phyloP scores from a whole-genome alignment of 306 rosid species.

The Sesbania bispinosa region DNA sequence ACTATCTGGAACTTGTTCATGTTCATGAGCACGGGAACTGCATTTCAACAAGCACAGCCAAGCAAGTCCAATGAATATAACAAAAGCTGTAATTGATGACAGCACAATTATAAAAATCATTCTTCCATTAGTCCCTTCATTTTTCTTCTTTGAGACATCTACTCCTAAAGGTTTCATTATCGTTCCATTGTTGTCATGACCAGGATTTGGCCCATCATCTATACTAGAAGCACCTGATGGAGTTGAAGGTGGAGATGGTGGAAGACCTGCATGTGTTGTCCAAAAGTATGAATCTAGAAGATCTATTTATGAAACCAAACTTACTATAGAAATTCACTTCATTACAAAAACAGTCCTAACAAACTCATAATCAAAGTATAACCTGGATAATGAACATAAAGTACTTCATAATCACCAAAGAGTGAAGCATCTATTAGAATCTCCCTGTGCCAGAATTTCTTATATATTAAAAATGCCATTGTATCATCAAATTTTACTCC shows the following conservation, averaged over 20 bases:
- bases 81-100: slow-evolving; percentile 68
- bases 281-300: slow-evolving; percentile 22
- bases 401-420: slow-evolving; percentile 76
- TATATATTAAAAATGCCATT: slow-evolving; percentile 55
- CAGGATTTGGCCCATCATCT: slow-evolving; percentile 59
- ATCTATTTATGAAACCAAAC: slow-evolving; percentile 9
- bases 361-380: slow-evolving; percentile 7
- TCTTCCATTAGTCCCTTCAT: slow-evolving; percentile 45
- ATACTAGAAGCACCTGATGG: slow-evolving; percentile 46
- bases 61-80: slow-evolving; percentile 53
- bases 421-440: slow-evolving; percentile 52
- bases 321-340: neutral
- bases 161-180: slow-evolving; percentile 83
- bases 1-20: slow-evolving; percentile 40
- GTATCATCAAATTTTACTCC: slow-evolving; percentile 59
- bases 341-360: neutral
- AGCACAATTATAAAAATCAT: slow-evolving; percentile 50
- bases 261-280: slow-evolving; percentile 68
- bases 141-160: slow-evolving; percentile 57
- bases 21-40: slow-evolving; percentile 26
- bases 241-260: slow-evolving; percentile 86
- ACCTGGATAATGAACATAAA: slow-evolving; percentile 88
- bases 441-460: slow-evolving; percentile 71
- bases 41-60: slow-evolving; percentile 67
- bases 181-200: slow-evolving; percentile 49